A percentile compares a stretch with the other conserved stretches of the same genome.
These are phyloP conservation scores for Colletotrichum costaricense DNA, from an alignment of 2,329 filamentous ascomycete species.

Conservation along the genomic window DNA sequence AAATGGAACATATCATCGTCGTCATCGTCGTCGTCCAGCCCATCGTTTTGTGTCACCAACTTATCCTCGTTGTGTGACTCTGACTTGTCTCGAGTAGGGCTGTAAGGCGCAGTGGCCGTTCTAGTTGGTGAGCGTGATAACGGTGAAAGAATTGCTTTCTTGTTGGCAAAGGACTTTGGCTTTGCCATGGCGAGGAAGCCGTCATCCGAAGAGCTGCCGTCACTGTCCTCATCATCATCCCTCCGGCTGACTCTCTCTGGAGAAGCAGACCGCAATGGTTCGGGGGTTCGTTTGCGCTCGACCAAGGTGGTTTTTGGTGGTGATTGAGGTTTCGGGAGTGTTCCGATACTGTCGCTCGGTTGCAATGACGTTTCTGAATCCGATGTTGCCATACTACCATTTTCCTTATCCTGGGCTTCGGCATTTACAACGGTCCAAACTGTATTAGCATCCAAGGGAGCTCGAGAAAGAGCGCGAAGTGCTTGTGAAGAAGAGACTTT, in stretches of 20 bases:
- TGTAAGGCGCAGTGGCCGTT: slow-evolving; percentile 4
- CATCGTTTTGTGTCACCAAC: slow-evolving; percentile 1
- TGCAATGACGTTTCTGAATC: slow-evolving; percentile 27
- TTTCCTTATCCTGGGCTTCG: slow-evolving; percentile 34
- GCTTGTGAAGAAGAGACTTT: slow-evolving; percentile 68
- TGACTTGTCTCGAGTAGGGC: slow-evolving; percentile 14
- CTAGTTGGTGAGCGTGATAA: slow-evolving; percentile 28
- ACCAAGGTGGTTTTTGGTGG: not conserved
- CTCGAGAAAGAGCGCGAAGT: slow-evolving; percentile 62
- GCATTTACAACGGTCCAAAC: slow-evolving; percentile 62
- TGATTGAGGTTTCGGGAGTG: not conserved
- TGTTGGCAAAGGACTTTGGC: slow-evolving; percentile 45
- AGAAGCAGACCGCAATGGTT: not conserved
- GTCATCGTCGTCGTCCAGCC: slow-evolving; percentile 18
- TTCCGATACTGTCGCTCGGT: not conserved
- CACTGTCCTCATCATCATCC: slow-evolving; percentile 35
- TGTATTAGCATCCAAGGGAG: slow-evolving; percentile 62
- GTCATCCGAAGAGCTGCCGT: slow-evolving; percentile 51
- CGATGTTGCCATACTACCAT: slow-evolving; percentile 26
- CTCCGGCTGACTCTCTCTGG: not conserved
- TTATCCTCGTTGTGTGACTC: not conserved
- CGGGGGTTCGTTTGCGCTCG: not conserved
- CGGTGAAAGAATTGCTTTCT: slow-evolving; percentile 38
- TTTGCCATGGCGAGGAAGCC: slow-evolving; percentile 55
- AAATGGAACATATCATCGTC: slow-evolving; percentile 60